These are phyloP conservation scores for Syzygium malaccense DNA, from an alignment of 441 rosid species.

Conservation along the genomic window DNA sequence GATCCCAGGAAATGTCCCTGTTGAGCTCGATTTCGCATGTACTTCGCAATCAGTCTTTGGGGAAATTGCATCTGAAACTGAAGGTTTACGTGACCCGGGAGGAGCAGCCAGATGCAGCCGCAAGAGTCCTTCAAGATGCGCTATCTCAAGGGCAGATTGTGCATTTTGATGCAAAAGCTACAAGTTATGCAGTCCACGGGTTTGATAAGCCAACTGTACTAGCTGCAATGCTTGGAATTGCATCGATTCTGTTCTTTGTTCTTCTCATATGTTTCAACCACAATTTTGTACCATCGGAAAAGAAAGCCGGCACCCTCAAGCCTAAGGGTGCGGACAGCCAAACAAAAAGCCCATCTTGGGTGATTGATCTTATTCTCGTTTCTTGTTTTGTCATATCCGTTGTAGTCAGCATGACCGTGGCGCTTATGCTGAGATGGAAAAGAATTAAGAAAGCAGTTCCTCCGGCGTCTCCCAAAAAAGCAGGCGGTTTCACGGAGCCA, in stretches of 20 bases:
- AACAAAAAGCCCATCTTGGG: constrained; percentile 57
- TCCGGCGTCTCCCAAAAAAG: constrained; percentile 18
- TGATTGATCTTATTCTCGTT: constrained; percentile 49
- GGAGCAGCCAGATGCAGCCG: constrained; percentile 20
- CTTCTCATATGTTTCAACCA: constrained; percentile 45
- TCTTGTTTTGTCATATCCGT: constrained; percentile 42
- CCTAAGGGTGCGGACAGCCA: constrained; percentile 11
- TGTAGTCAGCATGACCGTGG: constrained; percentile 22
- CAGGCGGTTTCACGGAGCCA: constrained; percentile 7
- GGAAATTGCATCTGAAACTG: constrained; percentile 36
- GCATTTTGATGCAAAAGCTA: constrained; percentile 26
- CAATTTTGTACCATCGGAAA: constrained; percentile 35
- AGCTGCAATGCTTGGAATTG: constrained; percentile 35
- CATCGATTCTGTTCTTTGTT: constrained; percentile 38
- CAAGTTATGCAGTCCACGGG: constrained; percentile 42
- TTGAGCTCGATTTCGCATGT: constrained; percentile 44
- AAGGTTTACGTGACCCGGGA: constrained; percentile 63
- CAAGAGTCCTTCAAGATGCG: constrained; percentile 32
- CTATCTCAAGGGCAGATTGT: constrained; percentile 33
- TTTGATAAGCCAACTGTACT: constrained; percentile 29
- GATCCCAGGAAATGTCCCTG: constrained; percentile 46
- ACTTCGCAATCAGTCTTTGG: constrained; percentile 28
- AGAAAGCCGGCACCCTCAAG: constrained; percentile 19
- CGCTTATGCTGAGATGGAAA: constrained; percentile 46
- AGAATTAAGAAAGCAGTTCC: constrained; percentile 30